Percentiles rank a stretch among this genome's conserved stretches.
These are phyloP conservation scores for Pugionium cornutum DNA, from an alignment of 345 rosid genomes.

Conservation along the genomic window DNA sequence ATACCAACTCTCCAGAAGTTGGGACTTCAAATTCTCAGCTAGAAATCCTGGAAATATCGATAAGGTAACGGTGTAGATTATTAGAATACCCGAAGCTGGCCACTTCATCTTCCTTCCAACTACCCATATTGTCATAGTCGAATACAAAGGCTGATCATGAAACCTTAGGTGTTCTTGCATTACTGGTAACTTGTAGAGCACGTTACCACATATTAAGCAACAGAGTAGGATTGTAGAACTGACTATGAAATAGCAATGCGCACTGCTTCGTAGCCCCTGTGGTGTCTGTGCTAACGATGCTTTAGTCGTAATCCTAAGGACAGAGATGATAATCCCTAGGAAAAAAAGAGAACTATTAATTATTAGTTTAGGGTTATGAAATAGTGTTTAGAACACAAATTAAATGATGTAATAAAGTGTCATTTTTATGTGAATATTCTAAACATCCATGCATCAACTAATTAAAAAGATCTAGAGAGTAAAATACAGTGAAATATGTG, in stretches of 20 bases:
- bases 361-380: no score
- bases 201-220: constrained; percentile 66
- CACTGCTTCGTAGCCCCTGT: constrained; percentile 67
- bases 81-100: constrained; percentile 61
- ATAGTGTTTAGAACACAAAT: no score
- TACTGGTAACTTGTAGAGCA: constrained; percentile 68
- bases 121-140: constrained; percentile 46
- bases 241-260: constrained; percentile 77
- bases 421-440: no score
- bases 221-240: constrained; percentile 57
- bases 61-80: constrained; percentile 70
- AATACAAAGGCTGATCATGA: constrained; percentile 33
- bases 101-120: constrained; percentile 57
- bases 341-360: not conserved
- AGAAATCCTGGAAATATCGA: constrained; percentile 88
- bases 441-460: no score
- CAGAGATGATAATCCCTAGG: constrained; percentile 72
- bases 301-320: constrained; percentile 77
- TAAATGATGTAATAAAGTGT: no score
- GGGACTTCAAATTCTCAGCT: constrained; percentile 62
- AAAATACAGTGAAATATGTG: no score
- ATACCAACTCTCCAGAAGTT: constrained; percentile 69
- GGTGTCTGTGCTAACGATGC: constrained; percentile 76
- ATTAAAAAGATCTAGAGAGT: no score
- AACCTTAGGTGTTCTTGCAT: constrained; percentile 55